Evolutionary conservation across 352 stramenopile species (phyloP).

Genomic region (Globisporangium viniferum): DNA sequence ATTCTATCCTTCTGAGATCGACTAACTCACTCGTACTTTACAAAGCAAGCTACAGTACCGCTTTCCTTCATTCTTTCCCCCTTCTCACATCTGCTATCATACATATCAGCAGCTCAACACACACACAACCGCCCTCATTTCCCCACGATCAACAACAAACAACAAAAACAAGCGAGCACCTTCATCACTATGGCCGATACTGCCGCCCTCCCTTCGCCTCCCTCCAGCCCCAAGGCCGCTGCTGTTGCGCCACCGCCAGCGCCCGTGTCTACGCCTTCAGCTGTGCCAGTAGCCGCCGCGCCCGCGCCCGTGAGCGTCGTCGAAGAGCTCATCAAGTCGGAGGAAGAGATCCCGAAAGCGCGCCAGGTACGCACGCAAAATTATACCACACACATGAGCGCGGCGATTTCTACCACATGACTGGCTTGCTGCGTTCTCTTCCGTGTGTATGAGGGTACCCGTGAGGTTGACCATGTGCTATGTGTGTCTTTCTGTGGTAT

Average conservation of each 20-base stretch:
- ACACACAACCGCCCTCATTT: neutral
- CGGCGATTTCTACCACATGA: too few species aligned
- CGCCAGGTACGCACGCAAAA: slow-evolving; percentile 13
- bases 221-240: neutral
- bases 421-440: too few species aligned
- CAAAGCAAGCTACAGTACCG: neutral
- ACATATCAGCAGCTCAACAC: neutral
- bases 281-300: neutral
- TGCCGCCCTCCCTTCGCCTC: neutral
- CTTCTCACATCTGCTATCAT: neutral
- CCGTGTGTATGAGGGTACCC: too few species aligned
- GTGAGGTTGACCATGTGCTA: neutral
- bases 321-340: slow-evolving; percentile 20
- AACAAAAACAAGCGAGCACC: neutral
- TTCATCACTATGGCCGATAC: slow-evolving; percentile 3
- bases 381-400: too few species aligned
- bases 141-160: neutral
- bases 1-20: neutral
- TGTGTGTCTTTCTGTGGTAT: neutral
- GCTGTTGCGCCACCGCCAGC: neutral
- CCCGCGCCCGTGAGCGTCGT: slow-evolving; percentile 7
- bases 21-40: neutral
- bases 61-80: neutral
- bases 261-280: neutral
- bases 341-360: slow-evolving; percentile 21